Conservation (phyloP, 2,329 filamentous ascomycete species). For the Nigrograna mackinnonii region DNA sequence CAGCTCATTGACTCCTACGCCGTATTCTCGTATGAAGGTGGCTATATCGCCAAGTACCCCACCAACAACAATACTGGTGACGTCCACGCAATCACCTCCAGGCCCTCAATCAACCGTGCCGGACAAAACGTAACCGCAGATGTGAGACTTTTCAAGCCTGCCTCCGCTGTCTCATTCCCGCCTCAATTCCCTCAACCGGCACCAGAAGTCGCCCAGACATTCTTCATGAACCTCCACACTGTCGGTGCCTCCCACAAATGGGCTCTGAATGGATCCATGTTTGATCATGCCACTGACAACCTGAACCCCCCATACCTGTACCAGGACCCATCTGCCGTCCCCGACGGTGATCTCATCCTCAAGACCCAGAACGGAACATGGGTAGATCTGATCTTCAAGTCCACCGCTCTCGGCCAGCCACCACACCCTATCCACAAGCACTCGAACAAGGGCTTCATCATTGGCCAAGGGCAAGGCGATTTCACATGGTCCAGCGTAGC, state of each 20-base stretch:
- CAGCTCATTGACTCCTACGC: slow-evolving; percentile 62
- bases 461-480: slow-evolving; percentile 52
- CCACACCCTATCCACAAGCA: slow-evolving; percentile 69
- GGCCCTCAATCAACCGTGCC: slow-evolving; percentile 54
- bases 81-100: slow-evolving; percentile 10
- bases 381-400: slow-evolving; percentile 35
- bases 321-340: slow-evolving; percentile 34
- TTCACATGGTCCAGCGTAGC: slow-evolving; percentile 59
- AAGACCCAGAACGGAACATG: slow-evolving; percentile 34
- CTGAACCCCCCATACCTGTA: slow-evolving; percentile 52
- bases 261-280: slow-evolving; percentile 53
- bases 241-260: slow-evolving; percentile 54
- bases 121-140: slow-evolving; percentile 47
- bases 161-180: slow-evolving; percentile 52
- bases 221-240: slow-evolving; percentile 38
- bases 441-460: slow-evolving; percentile 61
- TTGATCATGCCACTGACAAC: slow-evolving; percentile 42
- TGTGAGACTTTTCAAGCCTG: slow-evolving; percentile 47
- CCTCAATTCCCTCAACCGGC: slow-evolving; percentile 44
- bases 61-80: slow-evolving; percentile 12
- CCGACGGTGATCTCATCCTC: slow-evolving; percentile 50
- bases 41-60: not conserved
- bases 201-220: slow-evolving; percentile 49
- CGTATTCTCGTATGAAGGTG: slow-evolving; percentile 47
- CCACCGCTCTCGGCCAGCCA: slow-evolving; percentile 43